Evolutionary conservation across 441 rosid species (phyloP), one percentile per base, ranked within the genome.

Genomic region (Mallotus repandus): DNA sequence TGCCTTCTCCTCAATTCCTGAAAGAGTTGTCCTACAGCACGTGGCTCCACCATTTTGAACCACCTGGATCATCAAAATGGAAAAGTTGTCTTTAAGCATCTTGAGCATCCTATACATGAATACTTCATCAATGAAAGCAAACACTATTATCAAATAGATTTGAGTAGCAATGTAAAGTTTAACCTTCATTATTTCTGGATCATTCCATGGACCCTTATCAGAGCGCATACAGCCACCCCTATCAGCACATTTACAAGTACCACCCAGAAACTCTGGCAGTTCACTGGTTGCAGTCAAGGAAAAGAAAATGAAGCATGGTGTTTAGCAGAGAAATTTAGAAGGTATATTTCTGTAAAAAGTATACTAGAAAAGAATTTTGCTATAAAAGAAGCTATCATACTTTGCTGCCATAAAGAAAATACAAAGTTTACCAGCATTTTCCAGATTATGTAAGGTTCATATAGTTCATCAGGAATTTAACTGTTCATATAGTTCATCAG

Each of bases 131-230:
- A 41, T 43, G 62, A 58, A 71, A 21, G 18, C 38, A 64, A 61
- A 9, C n/a, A 9, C 32, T 29, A 29, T 29, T 56, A 46, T 16
- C 45, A 18, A 43, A n/a, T 53, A 69, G 25, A 64, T 65, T 60
- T 53, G 46, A 25, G 18, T 18, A n/a, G 5, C n/a, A 22, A 14
- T 9, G 32, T 29, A 29, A 29, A 52, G 29, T 32, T 11, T 43
- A 54, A 91, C 97, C 89, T 88, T 88, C 52, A 88, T 55, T 56
- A 89, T 84, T 16, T 89, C 91, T 0, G 87, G 86, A 80, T 88
- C 84, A 74, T 92, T 89, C 97, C 98, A 94, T n/a, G 98, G 98
- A 14, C 97, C 97, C 83, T 92, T 94, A 52, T 92, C 97, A 46
- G 97, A 90, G 35, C 86, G 85, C 92, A 94, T 82, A 66, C 97